Base-by-base conservation (phyloP, 495 filamentous ascomycete species). In the Trichocladium antarcticum region DNA sequence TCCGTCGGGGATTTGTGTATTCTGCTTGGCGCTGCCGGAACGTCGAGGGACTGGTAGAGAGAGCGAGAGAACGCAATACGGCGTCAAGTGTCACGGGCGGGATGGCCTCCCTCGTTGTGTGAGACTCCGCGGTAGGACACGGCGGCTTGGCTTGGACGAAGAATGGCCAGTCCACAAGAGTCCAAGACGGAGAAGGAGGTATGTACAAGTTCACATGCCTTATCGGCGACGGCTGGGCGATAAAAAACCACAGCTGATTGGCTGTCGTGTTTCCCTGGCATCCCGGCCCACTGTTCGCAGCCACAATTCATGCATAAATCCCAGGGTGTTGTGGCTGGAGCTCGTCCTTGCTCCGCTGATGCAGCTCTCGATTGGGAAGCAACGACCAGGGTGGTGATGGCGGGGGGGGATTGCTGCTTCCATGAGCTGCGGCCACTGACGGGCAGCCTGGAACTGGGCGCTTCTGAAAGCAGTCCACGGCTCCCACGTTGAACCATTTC, bases 191-290 rank as follows among this genome's bases (percentile, higher is more conserved):
- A 21, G 20, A 12, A 1, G 39, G 14, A 35, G 38, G 20, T 6
- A 14, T 27, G 28, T 19, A 17, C 15, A 19, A 31, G 37, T 29
- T 48, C 32, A 45, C 41, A 41, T 41, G 39, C 16, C 39, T 53
- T 57, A 53, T 57, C 50, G 42, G 21, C 19, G 41, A 43, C 17
- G 16, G 44, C 53, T 19, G 8, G 17, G 6, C 35, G 43, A 54
- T 54, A 50, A 42, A 42, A 40, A 3, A 31, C 42, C 41, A 24
- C 16, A 1, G 15, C 20, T 45, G 24, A 50, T 50, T 49, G 42
- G 52, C 9, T 16, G 21, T 11, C 14, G 35, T 37, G n/a, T 27
- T 20, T 16, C 10, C 10, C 5, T 10, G 31, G 31, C 9, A 10
- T 14, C 22, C 6, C 32, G 9, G n/a, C 9, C 15, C 5, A 1